phyloP scores from a whole-genome alignment of 2,329 filamentous ascomycete species.

The Aspergillus transmontanensis region DNA sequence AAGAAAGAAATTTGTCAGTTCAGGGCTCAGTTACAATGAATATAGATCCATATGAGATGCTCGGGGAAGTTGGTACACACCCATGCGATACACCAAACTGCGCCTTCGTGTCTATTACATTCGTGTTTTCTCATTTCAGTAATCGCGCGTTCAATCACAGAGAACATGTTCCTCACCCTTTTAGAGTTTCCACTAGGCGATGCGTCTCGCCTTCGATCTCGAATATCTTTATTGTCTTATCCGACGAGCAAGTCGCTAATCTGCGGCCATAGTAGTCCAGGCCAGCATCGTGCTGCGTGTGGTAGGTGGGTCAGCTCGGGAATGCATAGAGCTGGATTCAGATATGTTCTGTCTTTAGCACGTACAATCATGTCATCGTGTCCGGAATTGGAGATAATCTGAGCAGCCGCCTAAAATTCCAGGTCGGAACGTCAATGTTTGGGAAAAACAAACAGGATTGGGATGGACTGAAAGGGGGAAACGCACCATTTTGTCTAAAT shows the following conservation, averaged over 20 bases:
- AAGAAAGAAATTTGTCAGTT: conserved; percentile 7
- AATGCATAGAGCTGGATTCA: background rate
- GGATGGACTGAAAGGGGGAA: background rate
- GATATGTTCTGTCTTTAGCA: background rate
- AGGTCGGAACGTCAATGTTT: conserved; percentile 14
- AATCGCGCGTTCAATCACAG: background rate
- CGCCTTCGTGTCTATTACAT: conserved; percentile 78
- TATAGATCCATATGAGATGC: background rate
- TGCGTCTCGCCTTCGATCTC: conserved; percentile 94
- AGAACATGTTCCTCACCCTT: conserved; percentile 64
- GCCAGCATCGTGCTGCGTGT: conserved; percentile 83
- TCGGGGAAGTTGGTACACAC: conserved; percentile 39
- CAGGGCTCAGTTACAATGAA: background rate
- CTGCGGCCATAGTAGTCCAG: conserved; percentile 98
- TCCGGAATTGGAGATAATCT: conserved; percentile 80
- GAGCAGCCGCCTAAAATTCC: conserved; percentile 56
- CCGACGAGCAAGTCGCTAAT: conserved; percentile 94
- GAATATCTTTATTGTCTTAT: conserved; percentile 99
- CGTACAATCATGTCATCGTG: conserved; percentile 99
- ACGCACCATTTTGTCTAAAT: conserved; percentile 15
- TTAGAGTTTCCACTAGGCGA: conserved; percentile 86
- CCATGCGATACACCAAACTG: conserved; percentile 98
- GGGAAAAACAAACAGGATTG: background rate
- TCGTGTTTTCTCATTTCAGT: conserved; percentile 12
- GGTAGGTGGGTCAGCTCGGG: conserved; percentile 11